Evolutionary conservation across 345 rosid species (phyloP), one percentile per base, ranked within the genome.

Genomic region (Lepidium africanum): DNA sequence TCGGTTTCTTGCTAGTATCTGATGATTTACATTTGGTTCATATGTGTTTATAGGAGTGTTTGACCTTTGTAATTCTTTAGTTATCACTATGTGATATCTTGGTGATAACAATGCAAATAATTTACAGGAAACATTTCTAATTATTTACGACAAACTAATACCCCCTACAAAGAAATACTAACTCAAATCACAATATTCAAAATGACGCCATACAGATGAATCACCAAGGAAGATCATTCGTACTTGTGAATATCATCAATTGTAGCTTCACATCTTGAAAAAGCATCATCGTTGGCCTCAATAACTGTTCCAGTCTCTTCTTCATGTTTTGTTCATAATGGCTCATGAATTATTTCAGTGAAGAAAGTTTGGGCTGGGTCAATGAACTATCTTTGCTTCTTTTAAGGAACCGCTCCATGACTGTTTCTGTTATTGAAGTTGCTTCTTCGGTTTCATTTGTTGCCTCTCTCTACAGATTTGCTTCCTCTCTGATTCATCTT

Each of bases 351-450:
- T 72, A 69, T 65, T 56, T 67, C 75, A 60, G 53, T 25, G 8
- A 78, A 64, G 79, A 55, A 69, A 38, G 75, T 17, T 78, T 83
- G 51, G 67, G 53, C 58, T 61, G 78, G 62, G 65, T 16, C 7
- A 68, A 49, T 27, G 85, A 72, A 66, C 9, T 67, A 48, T 68
- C 78, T 82, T 85, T 87, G 58, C 75, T 75, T 65, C 80, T 84
- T 69, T 86, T 91, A 21, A 89, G 89, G 74, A 94, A 91, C 23
- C 84, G 81, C 59, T 94, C 95, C 99, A 94, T 89, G 19, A 91
- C 73, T 94, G 99, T 84, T 84, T 94, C 73, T 85, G 80, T 19
- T 89, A 52, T 21, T 83, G 73, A 68, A 62, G 80, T 66, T 78
- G 78, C 78, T 69, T 86, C 82, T 86, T 94, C 46, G 78, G 53